Evolutionary conservation across 768 basidiomycete species (phyloP).

Genomic region (Leccinum fibrillosum): DNA sequence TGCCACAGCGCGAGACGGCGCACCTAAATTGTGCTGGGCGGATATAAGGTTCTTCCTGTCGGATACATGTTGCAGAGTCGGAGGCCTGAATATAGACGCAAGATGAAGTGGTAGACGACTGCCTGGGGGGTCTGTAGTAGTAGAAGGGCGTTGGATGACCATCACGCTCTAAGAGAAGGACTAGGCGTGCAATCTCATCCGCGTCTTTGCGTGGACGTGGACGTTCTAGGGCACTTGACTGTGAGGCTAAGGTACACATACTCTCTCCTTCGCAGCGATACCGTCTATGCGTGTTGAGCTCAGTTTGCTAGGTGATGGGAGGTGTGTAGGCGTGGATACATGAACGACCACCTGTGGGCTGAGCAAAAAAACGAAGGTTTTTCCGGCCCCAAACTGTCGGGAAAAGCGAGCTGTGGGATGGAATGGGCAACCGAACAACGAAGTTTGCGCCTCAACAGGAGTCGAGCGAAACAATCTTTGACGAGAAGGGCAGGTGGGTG

Average conservation of each 20-base stretch:
- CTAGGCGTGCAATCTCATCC: constrained; percentile 69
- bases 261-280: constrained; percentile 73
- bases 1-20: constrained; percentile 61
- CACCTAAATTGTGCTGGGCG: constrained; percentile 66
- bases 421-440: too few species aligned
- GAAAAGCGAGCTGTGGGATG: too few species aligned
- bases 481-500: too few species aligned
- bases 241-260: constrained; percentile 48
- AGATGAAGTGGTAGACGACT: constrained; percentile 60
- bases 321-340: too few species aligned
- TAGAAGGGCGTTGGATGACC: constrained; percentile 35
- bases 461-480: too few species aligned
- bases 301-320: too few species aligned
- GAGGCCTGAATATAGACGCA: constrained; percentile 68
- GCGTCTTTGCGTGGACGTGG: constrained; percentile 44
- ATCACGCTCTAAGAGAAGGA: constrained; percentile 60
- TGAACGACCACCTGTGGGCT: too few species aligned
- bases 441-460: too few species aligned
- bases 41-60: constrained; percentile 81
- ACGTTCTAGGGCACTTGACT: constrained; percentile 42
- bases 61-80: constrained; percentile 71
- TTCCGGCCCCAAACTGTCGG: too few species aligned
- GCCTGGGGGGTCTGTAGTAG: constrained; percentile 59
- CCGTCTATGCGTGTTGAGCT: constrained; percentile 44
- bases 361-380: too few species aligned